Percentiles rank a stretch among this genome's conserved stretches.
Evolutionary conservation across 73 alveolate genomes (phyloP).

Genomic region (Paraurostyla sp.): DNA sequence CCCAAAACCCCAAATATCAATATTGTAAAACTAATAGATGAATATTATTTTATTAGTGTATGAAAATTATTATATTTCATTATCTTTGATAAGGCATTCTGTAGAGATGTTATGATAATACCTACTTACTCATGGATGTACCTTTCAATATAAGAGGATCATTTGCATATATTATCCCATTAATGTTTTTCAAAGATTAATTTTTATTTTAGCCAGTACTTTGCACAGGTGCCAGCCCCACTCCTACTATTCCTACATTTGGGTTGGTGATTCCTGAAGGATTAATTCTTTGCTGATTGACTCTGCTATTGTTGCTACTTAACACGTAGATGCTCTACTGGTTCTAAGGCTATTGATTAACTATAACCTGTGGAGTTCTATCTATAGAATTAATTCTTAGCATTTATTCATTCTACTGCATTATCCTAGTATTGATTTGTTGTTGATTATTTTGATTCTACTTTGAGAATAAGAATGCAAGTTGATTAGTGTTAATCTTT

Average conservation of each 20-base stretch:
- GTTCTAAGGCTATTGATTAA: neutral
- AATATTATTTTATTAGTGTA: too few relatives aligned
- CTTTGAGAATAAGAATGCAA: neutral
- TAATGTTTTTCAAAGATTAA: neutral
- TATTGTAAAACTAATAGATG: too few relatives aligned
- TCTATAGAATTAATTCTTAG: conserved; percentile 26
- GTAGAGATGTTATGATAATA: neutral
- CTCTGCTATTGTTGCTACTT: neutral
- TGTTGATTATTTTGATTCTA: neutral
- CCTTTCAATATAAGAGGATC: conserved; percentile 22
- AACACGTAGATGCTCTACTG: conserved; percentile 15
- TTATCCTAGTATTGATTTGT: neutral
- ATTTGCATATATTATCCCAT: neutral
- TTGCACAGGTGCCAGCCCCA: neutral
- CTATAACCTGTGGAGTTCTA: conserved; percentile 1
- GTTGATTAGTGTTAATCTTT: conserved; percentile 11
- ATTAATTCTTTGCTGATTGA: neutral
- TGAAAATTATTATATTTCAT: too few relatives aligned
- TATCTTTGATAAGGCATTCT: conserved; percentile 50
- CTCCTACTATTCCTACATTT: conserved; percentile 32
- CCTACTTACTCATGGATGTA: conserved; percentile 3
- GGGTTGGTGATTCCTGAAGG: neutral
- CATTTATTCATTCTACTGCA: neutral
- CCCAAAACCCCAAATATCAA: too few relatives aligned
- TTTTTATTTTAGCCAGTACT: neutral